Evolutionary conservation across 2,329 filamentous ascomycete genomes (phyloP).

Genomic region (Sporothrix schenckii): DNA sequence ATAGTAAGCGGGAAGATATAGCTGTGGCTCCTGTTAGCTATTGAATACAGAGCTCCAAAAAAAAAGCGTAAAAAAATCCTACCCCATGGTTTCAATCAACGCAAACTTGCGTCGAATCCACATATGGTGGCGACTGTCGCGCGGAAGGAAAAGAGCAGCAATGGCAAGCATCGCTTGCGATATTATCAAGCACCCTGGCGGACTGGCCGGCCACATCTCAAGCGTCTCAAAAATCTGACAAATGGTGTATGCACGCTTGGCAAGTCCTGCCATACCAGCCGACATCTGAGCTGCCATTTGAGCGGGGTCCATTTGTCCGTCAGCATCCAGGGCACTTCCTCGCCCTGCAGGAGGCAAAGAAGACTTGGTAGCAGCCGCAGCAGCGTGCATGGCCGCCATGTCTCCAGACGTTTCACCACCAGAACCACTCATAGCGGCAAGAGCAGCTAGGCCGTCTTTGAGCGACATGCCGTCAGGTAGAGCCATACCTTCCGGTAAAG

Average conservation of each 20-base stretch:
- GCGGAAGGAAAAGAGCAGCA: slow-evolving; percentile 76
- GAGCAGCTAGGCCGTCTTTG: slow-evolving; percentile 8
- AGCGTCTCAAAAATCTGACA: slow-evolving; percentile 81
- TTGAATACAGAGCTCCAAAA: neutral
- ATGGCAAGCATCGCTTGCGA: slow-evolving; percentile 78
- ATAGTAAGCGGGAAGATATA: slow-evolving; percentile 80
- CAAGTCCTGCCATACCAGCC: slow-evolving; percentile 53
- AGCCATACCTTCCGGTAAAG: neutral
- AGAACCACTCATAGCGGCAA: neutral
- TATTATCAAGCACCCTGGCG: slow-evolving; percentile 70
- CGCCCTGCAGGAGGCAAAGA: neutral
- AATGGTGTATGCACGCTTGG: slow-evolving; percentile 65
- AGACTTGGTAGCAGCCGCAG: neutral
- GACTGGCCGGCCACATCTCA: slow-evolving; percentile 69
- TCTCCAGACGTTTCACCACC: neutral
- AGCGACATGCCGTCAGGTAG: slow-evolving; percentile 11
- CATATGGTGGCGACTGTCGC: slow-evolving; percentile 69
- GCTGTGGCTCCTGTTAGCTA: slow-evolving; percentile 51
- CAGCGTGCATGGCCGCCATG: neutral
- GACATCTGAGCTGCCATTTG: slow-evolving; percentile 20
- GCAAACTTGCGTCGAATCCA: slow-evolving; percentile 84
- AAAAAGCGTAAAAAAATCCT: slow-evolving; percentile 20
- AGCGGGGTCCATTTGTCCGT: neutral
- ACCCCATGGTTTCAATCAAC: slow-evolving; percentile 60
- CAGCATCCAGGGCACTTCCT: neutral